Conservation (phyloP, 768 basidiomycete species). For the Lactarius akahatsu region DNA sequence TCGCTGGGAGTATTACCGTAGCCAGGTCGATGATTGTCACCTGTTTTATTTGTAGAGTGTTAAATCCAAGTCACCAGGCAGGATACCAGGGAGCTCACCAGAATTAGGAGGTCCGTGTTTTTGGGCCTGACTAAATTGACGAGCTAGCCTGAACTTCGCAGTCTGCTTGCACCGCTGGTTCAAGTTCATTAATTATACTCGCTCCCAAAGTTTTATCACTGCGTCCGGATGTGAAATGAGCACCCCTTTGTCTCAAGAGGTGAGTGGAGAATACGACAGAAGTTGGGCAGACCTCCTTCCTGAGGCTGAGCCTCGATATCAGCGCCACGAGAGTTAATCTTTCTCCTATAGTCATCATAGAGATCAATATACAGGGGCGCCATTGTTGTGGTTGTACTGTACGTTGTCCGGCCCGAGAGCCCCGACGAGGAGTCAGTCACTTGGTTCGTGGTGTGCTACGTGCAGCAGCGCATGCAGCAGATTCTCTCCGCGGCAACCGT, state of each 20-base stretch:
- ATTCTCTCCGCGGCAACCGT: conserved; percentile 58
- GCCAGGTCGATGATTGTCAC: not conserved
- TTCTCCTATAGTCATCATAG: not conserved
- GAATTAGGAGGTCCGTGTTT: not conserved
- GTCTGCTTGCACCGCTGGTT: not conserved
- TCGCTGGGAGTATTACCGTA: not conserved
- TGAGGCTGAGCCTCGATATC: not conserved
- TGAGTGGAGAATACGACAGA: too few species aligned
- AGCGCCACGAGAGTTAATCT: not conserved
- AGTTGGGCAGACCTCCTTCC: not conserved
- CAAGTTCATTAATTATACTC: too few species aligned
- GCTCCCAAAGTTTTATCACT: not conserved
- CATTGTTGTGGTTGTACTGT: too few species aligned
- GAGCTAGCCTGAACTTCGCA: not conserved
- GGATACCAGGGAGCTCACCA: not conserved
- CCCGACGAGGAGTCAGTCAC: not conserved
- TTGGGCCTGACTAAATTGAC: not conserved
- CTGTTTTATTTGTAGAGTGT: not conserved
- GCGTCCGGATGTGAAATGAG: too few species aligned
- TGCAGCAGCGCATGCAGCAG: conserved; percentile 20
- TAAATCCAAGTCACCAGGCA: too few species aligned
- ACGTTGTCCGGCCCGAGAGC: too few species aligned
- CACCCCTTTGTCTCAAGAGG: too few species aligned
- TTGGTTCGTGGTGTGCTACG: not conserved
- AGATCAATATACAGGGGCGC: not conserved